Conservation (phyloP, 257 asterid species). For the Prunella vulgaris region DNA sequence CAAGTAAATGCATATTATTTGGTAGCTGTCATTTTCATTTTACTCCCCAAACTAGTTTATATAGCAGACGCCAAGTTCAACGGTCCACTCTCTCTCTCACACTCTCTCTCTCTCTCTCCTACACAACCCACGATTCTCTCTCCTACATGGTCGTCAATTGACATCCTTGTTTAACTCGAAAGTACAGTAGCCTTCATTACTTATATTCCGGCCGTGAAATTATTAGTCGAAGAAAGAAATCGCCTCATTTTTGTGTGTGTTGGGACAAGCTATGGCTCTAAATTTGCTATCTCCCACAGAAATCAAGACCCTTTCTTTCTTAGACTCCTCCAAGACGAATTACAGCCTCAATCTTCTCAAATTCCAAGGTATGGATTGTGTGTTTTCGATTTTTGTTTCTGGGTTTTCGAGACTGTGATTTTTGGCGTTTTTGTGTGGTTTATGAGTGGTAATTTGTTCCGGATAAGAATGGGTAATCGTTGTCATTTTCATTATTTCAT, state of each 20-base stretch:
- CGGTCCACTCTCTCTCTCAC: neutral
- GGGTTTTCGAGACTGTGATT: neutral
- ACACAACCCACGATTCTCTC: slow-evolving; percentile 9
- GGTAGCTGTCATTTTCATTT: slow-evolving; percentile 11
- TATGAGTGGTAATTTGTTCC: too few species aligned
- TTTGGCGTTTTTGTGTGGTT: too few species aligned
- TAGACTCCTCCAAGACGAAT: slow-evolving; percentile 63
- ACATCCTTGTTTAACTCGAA: slow-evolving; percentile 18
- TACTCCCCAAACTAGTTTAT: neutral
- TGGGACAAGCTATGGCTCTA: slow-evolving; percentile 31
- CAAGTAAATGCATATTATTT: neutral
- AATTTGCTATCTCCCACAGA: slow-evolving; percentile 67
- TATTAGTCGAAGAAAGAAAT: neutral
- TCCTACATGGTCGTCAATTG: neutral
- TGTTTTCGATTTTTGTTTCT: too few species aligned
- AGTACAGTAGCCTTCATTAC: slow-evolving; percentile 7
- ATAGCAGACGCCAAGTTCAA: neutral
- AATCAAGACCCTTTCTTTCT: slow-evolving; percentile 71
- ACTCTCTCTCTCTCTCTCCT: too few species aligned
- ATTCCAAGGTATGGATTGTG: slow-evolving; percentile 24
- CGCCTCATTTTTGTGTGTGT: neutral
- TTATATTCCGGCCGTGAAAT: slow-evolving; percentile 14
- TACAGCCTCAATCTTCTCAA: slow-evolving; percentile 55
- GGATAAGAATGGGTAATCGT: slow-evolving; percentile 17
- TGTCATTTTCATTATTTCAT: neutral